Base-by-base conservation (phyloP, 306 rosid genomes). In the Senna tora region DNA sequence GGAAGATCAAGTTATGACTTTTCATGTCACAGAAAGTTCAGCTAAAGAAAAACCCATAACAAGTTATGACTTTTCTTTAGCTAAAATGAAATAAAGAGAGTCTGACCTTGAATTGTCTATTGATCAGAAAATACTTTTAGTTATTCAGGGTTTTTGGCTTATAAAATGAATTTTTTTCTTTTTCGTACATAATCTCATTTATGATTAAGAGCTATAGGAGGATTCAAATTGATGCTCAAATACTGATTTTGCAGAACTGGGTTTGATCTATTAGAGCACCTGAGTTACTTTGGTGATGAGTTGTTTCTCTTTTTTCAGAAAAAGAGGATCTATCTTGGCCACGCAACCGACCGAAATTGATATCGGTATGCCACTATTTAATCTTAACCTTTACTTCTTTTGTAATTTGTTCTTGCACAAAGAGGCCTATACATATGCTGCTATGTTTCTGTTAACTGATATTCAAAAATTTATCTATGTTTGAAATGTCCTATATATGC, bases 251-350 rank as follows among this genome's bases (percentile, higher is more conserved):
- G 55, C 86, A 79, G 79, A 58, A 28, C 63, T 38, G 65, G 52
- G 50, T 66, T 87, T 69, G 77, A 81, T 69, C 68, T 74, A 50
- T 72, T 75, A 74, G 71, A 43, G 65, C 46, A 56, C 46, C 51
- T n/a, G 65, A 22, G 68, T 75, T 66, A 32, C 56, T 69, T 36
- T 69, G 85, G 85, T 66, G 77, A 90, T 90, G 96, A 65, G 57
- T 77, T 88, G 94, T 83, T 84, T 69, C 72, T 77, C 80, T 74
- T 74, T 79, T 25, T 59, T 60, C 78, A 80, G 76, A 20, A 79
- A 52, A 61, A 84, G 71, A 52, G 65, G 65, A 59, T 75, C 81
- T 65, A 76, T 86, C 30, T 41, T 73, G 5, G 76, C 65, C 61
- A 61, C 71, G 6, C 79, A 41, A 67, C 33, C 88, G 6, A 38